These are phyloP conservation scores for Sodiomyces alkalinus DNA, from an alignment of 2,329 filamentous ascomycete genomes.

Conservation along the genomic window DNA sequence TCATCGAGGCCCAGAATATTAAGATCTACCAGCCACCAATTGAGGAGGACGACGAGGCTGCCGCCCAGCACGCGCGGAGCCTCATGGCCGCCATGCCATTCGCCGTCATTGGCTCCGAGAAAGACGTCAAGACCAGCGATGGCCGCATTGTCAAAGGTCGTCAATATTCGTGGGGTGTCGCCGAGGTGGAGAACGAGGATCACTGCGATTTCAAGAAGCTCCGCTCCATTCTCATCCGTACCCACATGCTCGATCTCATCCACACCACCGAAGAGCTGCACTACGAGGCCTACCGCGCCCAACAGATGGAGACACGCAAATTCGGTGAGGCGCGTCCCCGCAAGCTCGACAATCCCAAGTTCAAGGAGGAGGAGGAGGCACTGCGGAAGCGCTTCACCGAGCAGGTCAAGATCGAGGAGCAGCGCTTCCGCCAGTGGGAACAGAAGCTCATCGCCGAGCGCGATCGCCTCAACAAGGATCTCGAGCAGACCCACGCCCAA, in stretches of 20 bases:
- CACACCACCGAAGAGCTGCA: slow-evolving; percentile 98
- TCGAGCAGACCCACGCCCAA: slow-evolving; percentile 90
- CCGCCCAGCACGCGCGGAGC: slow-evolving; percentile 84
- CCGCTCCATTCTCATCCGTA: slow-evolving; percentile 94
- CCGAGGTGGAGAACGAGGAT: slow-evolving; percentile 98
- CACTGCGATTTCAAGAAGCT: slow-evolving; percentile 99
- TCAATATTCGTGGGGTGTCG: slow-evolving; percentile 98
- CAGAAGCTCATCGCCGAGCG: slow-evolving; percentile 99
- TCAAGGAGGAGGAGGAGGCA: slow-evolving; percentile 99
- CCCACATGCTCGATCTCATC: slow-evolving; percentile 98
- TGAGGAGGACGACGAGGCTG: slow-evolving; percentile 95
- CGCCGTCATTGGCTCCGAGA: slow-evolving; percentile 96
- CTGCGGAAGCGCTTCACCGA: slow-evolving; percentile 98
- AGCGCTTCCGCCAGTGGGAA: slow-evolving; percentile 98
- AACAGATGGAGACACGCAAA: slow-evolving; percentile 99
- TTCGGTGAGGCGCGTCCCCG: slow-evolving; percentile 93
- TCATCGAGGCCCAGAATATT: slow-evolving; percentile 96
- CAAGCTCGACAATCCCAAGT: slow-evolving; percentile 99
- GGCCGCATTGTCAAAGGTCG: slow-evolving; percentile 96
- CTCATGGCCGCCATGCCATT: slow-evolving; percentile 97
- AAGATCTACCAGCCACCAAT: slow-evolving; percentile 98
- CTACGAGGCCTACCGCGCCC: slow-evolving; percentile 97
- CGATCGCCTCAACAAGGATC: slow-evolving; percentile 98
- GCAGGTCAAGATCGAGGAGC: slow-evolving; percentile 99
- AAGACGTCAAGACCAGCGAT: slow-evolving; percentile 93